phyloP scores from a whole-genome alignment of 768 basidiomycete genomes.

The Polyporus arcularius region DNA sequence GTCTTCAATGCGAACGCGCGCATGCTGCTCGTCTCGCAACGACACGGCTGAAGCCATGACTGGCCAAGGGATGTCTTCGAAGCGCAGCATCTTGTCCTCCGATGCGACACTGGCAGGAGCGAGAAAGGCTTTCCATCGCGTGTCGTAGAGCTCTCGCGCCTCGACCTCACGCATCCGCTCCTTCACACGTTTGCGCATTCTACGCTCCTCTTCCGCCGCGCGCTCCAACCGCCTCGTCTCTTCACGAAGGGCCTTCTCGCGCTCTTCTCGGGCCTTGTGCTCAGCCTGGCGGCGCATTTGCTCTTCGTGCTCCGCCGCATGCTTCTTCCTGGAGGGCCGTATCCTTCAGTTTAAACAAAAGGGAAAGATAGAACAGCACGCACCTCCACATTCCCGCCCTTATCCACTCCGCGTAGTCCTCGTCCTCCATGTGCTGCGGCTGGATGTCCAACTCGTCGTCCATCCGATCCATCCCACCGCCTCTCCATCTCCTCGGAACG shows the following conservation, averaged over 20 bases:
- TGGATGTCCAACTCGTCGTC: conserved; percentile 44
- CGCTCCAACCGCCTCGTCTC: conserved; percentile 56
- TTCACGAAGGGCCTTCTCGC: conserved; percentile 52
- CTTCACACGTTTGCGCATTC: conserved; percentile 48
- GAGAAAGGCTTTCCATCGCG: conserved; percentile 56
- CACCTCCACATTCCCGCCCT: conserved; percentile 84
- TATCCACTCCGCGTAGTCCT: conserved; percentile 88
- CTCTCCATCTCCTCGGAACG: conserved; percentile 71
- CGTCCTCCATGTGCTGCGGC: conserved; percentile 68
- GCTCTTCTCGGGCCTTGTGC: conserved; percentile 51
- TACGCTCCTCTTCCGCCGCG: conserved; percentile 53
- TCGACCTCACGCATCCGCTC: conserved; percentile 44
- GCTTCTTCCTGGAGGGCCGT: conserved; percentile 52
- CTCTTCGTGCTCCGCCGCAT: conserved; percentile 67
- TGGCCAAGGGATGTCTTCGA: conserved; percentile 77
- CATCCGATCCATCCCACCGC: conserved; percentile 39
- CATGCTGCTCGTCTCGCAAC: not conserved
- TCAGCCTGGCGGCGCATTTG: conserved; percentile 56
- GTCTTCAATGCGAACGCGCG: conserved; percentile 38
- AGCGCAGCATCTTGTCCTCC: conserved; percentile 37
- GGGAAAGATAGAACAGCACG: conserved; percentile 22
- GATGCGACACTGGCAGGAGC: conserved; percentile 25
- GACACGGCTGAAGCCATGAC: conserved; percentile 30
- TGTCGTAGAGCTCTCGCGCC: conserved; percentile 56
- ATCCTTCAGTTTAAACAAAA: not conserved